These are phyloP conservation scores for Trichoderma guizhouense DNA, from an alignment of 2,329 filamentous ascomycete species.

Conservation along the genomic window DNA sequence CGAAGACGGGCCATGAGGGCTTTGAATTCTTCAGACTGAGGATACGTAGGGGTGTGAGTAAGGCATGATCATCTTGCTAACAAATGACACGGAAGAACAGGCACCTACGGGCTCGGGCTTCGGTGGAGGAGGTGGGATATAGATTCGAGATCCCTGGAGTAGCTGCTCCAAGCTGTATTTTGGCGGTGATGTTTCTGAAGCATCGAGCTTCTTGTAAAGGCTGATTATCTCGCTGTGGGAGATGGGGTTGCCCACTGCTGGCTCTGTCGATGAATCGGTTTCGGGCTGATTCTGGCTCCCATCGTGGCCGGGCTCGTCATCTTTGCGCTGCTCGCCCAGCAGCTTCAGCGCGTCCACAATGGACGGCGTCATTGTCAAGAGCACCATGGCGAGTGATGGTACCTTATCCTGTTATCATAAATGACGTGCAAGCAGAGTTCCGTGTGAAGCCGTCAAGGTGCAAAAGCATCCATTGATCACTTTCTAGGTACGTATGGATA, in stretches of 20 bases:
- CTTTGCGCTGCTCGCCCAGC: constrained; percentile 21
- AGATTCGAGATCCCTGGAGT: constrained; percentile 68
- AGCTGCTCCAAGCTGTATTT: constrained; percentile 62
- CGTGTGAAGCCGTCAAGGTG: neutral
- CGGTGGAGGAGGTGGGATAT: constrained; percentile 73
- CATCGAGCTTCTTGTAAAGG: constrained; percentile 53
- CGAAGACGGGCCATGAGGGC: constrained; percentile 83
- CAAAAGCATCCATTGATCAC: neutral
- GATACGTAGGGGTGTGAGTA: constrained; percentile 13
- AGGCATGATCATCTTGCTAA: neutral
- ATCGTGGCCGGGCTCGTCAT: constrained; percentile 23
- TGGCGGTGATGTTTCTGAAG: constrained; percentile 25
- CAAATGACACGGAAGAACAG: neutral
- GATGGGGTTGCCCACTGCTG: constrained; percentile 62
- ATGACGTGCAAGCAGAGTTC: neutral
- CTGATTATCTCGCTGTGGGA: constrained; percentile 66
- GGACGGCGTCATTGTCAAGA: constrained; percentile 70
- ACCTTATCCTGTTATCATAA: neutral
- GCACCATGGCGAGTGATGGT: constrained; percentile 55
- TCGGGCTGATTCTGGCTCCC: constrained; percentile 4
- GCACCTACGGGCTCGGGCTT: constrained; percentile 70
- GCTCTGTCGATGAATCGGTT: constrained; percentile 40
- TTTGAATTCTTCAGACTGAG: constrained; percentile 75
- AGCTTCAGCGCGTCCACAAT: constrained; percentile 60
- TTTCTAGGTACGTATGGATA: neutral